phyloP scores from a whole-genome alignment of 2,329 filamentous ascomycete genomes.

The Coleophoma eucalyptorum region DNA sequence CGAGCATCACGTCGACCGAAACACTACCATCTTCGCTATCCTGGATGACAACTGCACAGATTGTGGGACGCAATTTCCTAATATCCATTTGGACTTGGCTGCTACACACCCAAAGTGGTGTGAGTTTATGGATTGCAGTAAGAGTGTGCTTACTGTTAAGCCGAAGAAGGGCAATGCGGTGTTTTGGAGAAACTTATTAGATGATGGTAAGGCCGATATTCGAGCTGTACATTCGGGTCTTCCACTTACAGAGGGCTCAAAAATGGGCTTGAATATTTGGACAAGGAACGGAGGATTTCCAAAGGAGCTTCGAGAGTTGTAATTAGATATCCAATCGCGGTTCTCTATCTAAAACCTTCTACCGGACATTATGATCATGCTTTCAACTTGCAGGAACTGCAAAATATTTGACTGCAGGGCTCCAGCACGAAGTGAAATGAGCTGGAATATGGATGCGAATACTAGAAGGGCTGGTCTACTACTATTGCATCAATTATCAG shows the following conservation, averaged over 20 bases:
- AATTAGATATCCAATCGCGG: neutral
- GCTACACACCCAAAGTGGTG: neutral
- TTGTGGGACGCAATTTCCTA: slow-evolving; percentile 4
- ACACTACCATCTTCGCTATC: slow-evolving; percentile 6
- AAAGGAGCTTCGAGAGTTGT: slow-evolving; percentile 1
- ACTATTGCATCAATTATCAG: too few relatives aligned
- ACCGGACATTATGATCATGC: neutral
- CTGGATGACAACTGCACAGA: slow-evolving; percentile 7
- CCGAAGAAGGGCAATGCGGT: slow-evolving; percentile 32
- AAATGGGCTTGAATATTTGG: slow-evolving; percentile 45
- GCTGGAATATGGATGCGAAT: too few relatives aligned
- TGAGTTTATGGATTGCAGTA: slow-evolving; percentile 1
- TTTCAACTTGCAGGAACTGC: neutral
- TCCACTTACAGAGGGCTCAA: slow-evolving; percentile 33
- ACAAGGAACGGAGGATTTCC: neutral
- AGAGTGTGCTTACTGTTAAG: neutral
- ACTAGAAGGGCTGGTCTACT: too few relatives aligned
- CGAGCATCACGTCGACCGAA: neutral
- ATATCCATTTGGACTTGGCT: neutral
- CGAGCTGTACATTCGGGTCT: slow-evolving; percentile 38
- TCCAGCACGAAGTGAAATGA: neutral
- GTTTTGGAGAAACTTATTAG: slow-evolving; percentile 41
- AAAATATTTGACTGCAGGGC: neutral
- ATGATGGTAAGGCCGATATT: slow-evolving; percentile 36
- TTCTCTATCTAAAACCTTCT: neutral